Evolutionary conservation across 208 protist genomes (phyloP).

Genomic region (Crithidia fasciculata): DNA sequence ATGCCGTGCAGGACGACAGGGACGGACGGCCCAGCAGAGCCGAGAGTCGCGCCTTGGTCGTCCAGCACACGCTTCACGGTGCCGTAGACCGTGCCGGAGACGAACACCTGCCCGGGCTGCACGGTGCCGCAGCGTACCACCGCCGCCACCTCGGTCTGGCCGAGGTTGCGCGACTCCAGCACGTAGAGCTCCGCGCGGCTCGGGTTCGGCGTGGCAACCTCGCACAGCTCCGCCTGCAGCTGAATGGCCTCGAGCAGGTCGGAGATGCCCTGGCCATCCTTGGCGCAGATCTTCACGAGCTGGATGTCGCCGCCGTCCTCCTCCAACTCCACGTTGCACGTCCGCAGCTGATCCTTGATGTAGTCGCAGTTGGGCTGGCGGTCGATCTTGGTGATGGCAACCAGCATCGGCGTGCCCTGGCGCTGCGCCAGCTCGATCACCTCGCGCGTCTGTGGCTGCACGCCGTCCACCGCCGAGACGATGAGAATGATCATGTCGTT

Average conservation of each 20-base stretch:
- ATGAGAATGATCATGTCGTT: constrained; percentile 98
- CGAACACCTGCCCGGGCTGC: constrained; percentile 69
- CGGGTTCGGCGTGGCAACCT: constrained; percentile 73
- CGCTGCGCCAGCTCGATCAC: constrained; percentile 84
- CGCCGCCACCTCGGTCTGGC: constrained; percentile 61
- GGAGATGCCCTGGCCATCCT: constrained; percentile 85
- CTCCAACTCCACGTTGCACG: constrained; percentile 87
- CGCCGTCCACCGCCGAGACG: constrained; percentile 95
- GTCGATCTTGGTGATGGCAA: constrained; percentile 98
- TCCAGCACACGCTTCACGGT: constrained; percentile 73
- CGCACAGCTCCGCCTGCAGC: constrained; percentile 90
- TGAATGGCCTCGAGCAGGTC: constrained; percentile 90
- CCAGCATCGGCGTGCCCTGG: constrained; percentile 88
- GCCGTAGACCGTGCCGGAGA: constrained; percentile 79
- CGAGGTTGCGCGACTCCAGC: constrained; percentile 84
- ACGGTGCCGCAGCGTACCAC: constrained; percentile 86
- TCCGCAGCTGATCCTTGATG: constrained; percentile 84
- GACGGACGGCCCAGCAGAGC: constrained; percentile 66
- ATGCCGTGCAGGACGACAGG: constrained; percentile 86
- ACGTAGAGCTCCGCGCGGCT: constrained; percentile 90
- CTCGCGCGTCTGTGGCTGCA: constrained; percentile 95
- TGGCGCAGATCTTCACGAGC: constrained; percentile 91
- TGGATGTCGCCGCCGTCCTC: constrained; percentile 95
- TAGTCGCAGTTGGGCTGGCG: constrained; percentile 81
- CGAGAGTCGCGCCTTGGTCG: constrained; percentile 64